Base-by-base conservation (phyloP, 768 basidiomycete species). In the Serendipita sp. region DNA sequence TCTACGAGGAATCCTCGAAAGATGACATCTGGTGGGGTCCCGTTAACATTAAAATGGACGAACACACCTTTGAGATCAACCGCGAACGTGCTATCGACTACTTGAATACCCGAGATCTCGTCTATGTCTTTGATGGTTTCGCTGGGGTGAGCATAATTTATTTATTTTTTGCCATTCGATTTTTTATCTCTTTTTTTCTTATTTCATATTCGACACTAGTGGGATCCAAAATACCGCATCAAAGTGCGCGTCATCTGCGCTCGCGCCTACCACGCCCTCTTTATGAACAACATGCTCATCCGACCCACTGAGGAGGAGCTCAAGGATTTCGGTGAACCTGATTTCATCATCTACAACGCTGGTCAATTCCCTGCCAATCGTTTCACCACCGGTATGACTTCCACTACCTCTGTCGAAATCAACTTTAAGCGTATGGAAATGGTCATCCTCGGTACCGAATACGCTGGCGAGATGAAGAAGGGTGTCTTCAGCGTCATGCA, bases 361-460 rank as follows among this genome's bases (percentile, higher is more conserved):
- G 96, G 96, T 68, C 94, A 97, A 75, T 98, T 99, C 86, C 95
- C 96, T 13, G 96, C 96, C 70, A 99, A 99, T 76, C 89, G 96
- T 48, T 98, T 98, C 83, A 99, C 96, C 67, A 92, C 96, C 80
- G 96, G 96, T 76, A 98, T 98, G 96, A 95, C 92, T 67, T 96
- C 93, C 8, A 91, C 93, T 35, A 98, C 96, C 3, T 96, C 94
- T 2, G 95, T 99, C 60, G 95, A 97, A 78, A 92, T 99, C 80
- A 99, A 99, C 83, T 98, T 99, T 78, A 96, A 96, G 81, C 90
- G 96, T 45, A 96, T 93, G 92, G 96, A 99, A 76, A 99, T 99
- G 96, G 95, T 99, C 71, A 98, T 99, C 72, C 90, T 99, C 70
- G 95, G 90, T 64, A 95, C 92, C 32, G 93, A 97, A 74, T 97